Base-by-base conservation (phyloP, 164 flowering plant species). In the Litsea cubeba region DNA sequence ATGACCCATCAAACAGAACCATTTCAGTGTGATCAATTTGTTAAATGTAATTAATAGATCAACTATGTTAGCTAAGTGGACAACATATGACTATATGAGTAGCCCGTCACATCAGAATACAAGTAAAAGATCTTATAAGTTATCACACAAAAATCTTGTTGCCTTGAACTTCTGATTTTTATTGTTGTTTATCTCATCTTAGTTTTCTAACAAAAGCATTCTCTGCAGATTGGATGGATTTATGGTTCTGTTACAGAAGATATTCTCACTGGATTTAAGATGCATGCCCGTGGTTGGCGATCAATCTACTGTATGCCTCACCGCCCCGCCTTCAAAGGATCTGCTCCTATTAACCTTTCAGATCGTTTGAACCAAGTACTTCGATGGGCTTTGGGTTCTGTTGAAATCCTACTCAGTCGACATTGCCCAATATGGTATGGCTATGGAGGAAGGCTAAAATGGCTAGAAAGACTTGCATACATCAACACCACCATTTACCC, bases 231-330 rank as follows among this genome's bases (percentile, higher is more conserved):
- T 49, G 87, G 87, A 32, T 85, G 88, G 88, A 85, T 85, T 72
- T 85, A 85, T 71, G 85, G 86, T 35, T 85, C 88, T 46, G 88
- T 85, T 5, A 85, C 88, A 24, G 88, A 85, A 76, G 88, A 82
- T 74, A 74, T 82, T 75, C 68, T 81, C 28, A 82, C 81, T 7
- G 77, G 83, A 8, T 81, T 84, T 40, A 84, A 81, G 71, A 82
- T 80, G 83, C 87, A 84, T 30, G 71, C 72, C 72, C 79, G 79
- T 40, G 84, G 83, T 26, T 84, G 87, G 84, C 67, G 82, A 28
- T 79, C 84, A 22, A 74, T 81, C 5, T 82, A 82, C 68, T 81
- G 83, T 76, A 78, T 71, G 32, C 82, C 79, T 2, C 50, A 35
- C 24, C 62, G 50, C 46, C 71, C 84, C 5, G 83, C 82, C 50